A percentile compares a stretch with the other conserved stretches of the same genome.
Evolutionary conservation across 331 rosid species (phyloP).

Genomic region (Arachis monticola): DNA sequence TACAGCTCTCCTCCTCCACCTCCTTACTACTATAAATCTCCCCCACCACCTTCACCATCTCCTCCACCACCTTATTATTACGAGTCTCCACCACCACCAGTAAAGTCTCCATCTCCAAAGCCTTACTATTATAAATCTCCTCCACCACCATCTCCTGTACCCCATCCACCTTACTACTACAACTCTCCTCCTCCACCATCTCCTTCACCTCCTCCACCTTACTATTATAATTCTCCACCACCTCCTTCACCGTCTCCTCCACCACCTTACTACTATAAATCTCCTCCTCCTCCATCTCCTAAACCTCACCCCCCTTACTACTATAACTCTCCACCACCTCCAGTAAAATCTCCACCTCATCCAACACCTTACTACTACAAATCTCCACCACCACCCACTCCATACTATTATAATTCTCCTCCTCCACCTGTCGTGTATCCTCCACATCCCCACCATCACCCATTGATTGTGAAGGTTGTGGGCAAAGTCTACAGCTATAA

Average conservation of each 20-base stretch:
- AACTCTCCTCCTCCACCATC: slow-evolving; percentile 41
- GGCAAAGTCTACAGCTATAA: slow-evolving; percentile 81
- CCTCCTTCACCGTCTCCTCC: slow-evolving; percentile 44
- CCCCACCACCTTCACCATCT: slow-evolving; percentile 45
- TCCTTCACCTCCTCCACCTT: slow-evolving; percentile 32
- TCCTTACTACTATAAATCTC: slow-evolving; percentile 35
- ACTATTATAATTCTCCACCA: slow-evolving; percentile 35
- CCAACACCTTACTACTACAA: slow-evolving; percentile 43
- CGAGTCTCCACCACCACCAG: slow-evolving; percentile 47
- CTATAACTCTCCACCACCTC: slow-evolving; percentile 43
- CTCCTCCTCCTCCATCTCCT: slow-evolving; percentile 41
- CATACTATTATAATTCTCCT: slow-evolving; percentile 50
- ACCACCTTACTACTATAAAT: slow-evolving; percentile 34
- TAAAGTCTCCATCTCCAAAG: slow-evolving; percentile 17
- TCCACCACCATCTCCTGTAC: slow-evolving; percentile 24
- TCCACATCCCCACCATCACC: slow-evolving; percentile 50
- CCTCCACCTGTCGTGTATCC: slow-evolving; percentile 54
- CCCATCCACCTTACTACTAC: slow-evolving; percentile 38
- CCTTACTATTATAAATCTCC: slow-evolving; percentile 35
- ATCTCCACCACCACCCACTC: slow-evolving; percentile 60
- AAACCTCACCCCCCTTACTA: slow-evolving; percentile 30
- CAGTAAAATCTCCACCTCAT: slow-evolving; percentile 39
- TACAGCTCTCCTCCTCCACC: slow-evolving; percentile 41
- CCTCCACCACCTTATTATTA: slow-evolving; percentile 31
- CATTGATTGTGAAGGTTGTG: slow-evolving; percentile 74